phyloP scores from a whole-genome alignment of 768 basidiomycete species.

The Tulasnella sp. region DNA sequence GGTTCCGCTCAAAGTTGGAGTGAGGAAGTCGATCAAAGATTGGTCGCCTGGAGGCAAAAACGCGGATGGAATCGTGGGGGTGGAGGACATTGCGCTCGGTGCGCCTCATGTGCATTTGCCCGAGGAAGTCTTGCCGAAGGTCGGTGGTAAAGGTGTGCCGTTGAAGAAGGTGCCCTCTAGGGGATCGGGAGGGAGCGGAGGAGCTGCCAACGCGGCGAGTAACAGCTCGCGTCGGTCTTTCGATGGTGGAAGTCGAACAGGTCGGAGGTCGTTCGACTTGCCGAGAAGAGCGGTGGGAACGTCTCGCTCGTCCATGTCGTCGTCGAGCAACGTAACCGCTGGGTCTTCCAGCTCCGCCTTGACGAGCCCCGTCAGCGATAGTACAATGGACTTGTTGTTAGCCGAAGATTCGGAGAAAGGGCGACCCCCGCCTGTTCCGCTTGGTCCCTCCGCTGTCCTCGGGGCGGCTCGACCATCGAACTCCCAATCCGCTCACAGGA shows the following conservation, averaged over 20 bases:
- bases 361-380: background rate
- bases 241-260: background rate
- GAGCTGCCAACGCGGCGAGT: background rate
- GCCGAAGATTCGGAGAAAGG: conserved; percentile 12
- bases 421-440: background rate
- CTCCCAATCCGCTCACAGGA: conserved; percentile 20
- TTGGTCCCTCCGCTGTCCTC: background rate
- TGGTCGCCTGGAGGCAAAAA: background rate
- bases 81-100: conserved; percentile 22
- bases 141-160: background rate
- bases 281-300: background rate
- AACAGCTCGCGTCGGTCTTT: background rate
- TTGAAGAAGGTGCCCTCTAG: background rate
- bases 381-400: background rate
- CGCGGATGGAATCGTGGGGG: conserved; percentile 8
- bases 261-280: background rate
- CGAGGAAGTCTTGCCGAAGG: conserved; percentile 15
- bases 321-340: background rate
- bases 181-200: background rate
- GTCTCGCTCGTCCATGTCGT: conserved; percentile 1
- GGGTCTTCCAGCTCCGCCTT: background rate
- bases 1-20: background rate
- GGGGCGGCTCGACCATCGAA: conserved; percentile 19
- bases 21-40: background rate
- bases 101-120: conserved; percentile 27